Evolutionary conservation across 2,329 filamentous ascomycete genomes (phyloP).

Genomic region (Ascochyta rabiei): DNA sequence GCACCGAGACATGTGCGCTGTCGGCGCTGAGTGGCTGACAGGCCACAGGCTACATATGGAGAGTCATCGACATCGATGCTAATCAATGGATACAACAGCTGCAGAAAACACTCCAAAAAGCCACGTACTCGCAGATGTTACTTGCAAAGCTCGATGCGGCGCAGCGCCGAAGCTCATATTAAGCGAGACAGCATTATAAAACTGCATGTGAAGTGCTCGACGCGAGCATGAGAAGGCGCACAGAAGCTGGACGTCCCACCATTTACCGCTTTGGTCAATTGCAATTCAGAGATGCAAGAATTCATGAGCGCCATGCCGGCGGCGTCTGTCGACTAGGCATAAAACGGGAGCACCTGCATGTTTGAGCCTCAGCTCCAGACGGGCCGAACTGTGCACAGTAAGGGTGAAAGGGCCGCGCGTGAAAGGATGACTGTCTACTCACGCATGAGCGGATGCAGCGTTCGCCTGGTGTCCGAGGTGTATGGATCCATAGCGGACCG

Average conservation of each 20-base stretch:
- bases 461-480: conserved; percentile 6
- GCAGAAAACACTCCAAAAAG: too few species aligned
- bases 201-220: conserved; percentile 1
- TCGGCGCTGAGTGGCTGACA: too few species aligned
- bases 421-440: conserved; percentile 10
- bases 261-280: neutral
- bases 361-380: conserved; percentile 8
- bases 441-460: neutral
- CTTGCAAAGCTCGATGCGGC: neutral
- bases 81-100: too few species aligned
- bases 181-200: neutral
- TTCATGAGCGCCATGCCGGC: neutral
- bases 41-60: too few species aligned
- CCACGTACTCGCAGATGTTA: too few species aligned
- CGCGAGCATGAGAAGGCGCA: neutral
- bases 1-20: conserved; percentile 6
- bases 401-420: conserved; percentile 5
- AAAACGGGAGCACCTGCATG: neutral
- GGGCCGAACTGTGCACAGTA: neutral
- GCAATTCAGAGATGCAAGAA: neutral
- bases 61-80: too few species aligned
- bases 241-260: neutral
- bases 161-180: neutral
- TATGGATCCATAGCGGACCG: conserved; percentile 3
- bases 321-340: neutral